phyloP scores from a whole-genome alignment of 371 early-diverging fungal species.

The Vairimorpha necatrix region DNA sequence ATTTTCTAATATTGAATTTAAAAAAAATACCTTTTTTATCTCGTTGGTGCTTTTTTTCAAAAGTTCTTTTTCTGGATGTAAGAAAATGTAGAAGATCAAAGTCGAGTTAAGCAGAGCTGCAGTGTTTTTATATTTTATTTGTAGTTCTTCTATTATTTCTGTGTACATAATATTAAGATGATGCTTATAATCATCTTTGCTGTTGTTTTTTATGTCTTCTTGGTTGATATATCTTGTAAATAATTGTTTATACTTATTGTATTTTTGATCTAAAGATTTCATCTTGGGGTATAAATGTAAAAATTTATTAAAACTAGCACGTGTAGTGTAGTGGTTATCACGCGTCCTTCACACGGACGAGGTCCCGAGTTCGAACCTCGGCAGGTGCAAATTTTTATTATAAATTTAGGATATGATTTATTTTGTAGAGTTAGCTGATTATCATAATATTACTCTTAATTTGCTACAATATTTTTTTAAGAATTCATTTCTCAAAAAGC shows the following conservation, averaged over 20 bases:
- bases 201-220: neutral
- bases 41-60: neutral
- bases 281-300: neutral
- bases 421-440: too few relatives aligned
- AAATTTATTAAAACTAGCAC: conserved; percentile 41
- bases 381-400: conserved; percentile 58
- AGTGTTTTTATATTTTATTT: conserved; percentile 3
- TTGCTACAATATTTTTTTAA: too few relatives aligned
- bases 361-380: conserved; percentile 65
- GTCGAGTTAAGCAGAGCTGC: neutral
- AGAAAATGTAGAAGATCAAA: neutral
- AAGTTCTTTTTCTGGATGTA: neutral
- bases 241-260: neutral
- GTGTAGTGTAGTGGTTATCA: conserved; percentile 66
- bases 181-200: neutral
- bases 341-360: conserved; percentile 66
- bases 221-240: neutral
- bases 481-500: too few relatives aligned
- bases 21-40: neutral
- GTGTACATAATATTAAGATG: neutral
- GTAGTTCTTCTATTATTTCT: neutral
- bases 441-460: too few relatives aligned
- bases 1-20: neutral
- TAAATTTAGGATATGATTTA: too few relatives aligned
- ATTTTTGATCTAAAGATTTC: neutral